Evolutionary conservation across 495 filamentous ascomycete species (phyloP), one percentile per base, ranked within the genome.

Genomic region (Neurospora sp.): DNA sequence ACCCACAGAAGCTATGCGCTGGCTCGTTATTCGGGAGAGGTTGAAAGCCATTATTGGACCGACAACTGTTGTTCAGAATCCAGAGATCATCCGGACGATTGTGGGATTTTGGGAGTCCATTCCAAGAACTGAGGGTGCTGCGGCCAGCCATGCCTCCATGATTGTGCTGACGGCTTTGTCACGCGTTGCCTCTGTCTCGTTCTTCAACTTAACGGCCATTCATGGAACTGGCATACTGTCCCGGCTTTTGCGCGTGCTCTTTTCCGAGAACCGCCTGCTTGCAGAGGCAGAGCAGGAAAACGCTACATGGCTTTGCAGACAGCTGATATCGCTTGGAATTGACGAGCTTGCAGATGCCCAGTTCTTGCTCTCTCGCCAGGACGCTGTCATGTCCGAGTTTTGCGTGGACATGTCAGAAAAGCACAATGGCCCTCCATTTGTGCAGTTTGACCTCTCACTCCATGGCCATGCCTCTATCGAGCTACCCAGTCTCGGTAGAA

Each of bases 361-460:
- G 74, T 87, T 87, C 70, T 84, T 99, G 45, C 89, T 96, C 76
- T 86, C 87, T 31, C 85, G 87, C 71, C 84, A 85, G 14, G 91
- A 89, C 53, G 78, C 89, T 12, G 78, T 85, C 39, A 87, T 90
- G 16, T 88, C 91, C 40, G 86, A 89, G 45, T 94, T 97, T 74
- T 90, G 97, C 42, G 83, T 95, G 20, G 83, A 87, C 73, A 89
- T 90, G 70, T 87, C 96, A 71, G 88, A 90, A 76, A 83, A 84
- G 68, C 93, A 94, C 69, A 88, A 89, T 72, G 86, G 87, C 22
- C 93, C 96, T 40, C 87, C 94, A 4, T 93, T 92, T 76, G 90
- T 99, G 77, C 93, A 98, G 76, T 98, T 99, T 81, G 96, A 99
- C 82, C 84, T 98, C 69, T 96, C 93, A 4, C 82, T 92, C 31